Percentiles rank a stretch among this genome's conserved stretches.
These are phyloP conservation scores for Piromyces finnis DNA, from an alignment of 192 early-diverging fungal species.

Conservation along the genomic window DNA sequence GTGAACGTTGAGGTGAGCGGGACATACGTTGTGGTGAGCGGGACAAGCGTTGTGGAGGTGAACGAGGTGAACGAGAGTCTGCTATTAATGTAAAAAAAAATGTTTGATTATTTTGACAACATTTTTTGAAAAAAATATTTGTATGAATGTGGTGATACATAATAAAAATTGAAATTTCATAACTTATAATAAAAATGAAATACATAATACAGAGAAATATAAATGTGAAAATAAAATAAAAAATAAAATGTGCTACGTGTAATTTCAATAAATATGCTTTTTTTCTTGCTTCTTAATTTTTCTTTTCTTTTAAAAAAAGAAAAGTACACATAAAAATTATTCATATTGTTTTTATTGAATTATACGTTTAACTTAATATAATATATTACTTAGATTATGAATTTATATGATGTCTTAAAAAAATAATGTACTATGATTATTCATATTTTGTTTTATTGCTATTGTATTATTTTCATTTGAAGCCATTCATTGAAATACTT, in stretches of 20 bases:
- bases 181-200: background rate
- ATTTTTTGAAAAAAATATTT: background rate
- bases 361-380: too few relatives aligned
- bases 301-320: too few relatives aligned
- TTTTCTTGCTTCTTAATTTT: background rate
- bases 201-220: background rate
- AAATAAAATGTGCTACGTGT: background rate
- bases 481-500: too few relatives aligned
- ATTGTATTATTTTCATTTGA: too few relatives aligned
- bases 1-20: background rate
- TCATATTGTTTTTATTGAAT: too few relatives aligned
- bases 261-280: background rate
- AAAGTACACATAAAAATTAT: too few relatives aligned
- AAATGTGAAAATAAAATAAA: background rate
- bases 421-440: too few relatives aligned
- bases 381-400: too few relatives aligned
- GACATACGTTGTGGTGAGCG: background rate
- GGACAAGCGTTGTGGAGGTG: background rate
- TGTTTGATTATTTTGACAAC: background rate
- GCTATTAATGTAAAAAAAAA: background rate
- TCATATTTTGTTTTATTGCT: too few relatives aligned
- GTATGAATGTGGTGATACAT: background rate
- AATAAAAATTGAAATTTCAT: background rate
- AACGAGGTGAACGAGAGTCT: background rate
- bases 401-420: too few relatives aligned